Conservation (phyloP, 2,329 filamentous ascomycete genomes). For the Huntiella abstrusa region DNA sequence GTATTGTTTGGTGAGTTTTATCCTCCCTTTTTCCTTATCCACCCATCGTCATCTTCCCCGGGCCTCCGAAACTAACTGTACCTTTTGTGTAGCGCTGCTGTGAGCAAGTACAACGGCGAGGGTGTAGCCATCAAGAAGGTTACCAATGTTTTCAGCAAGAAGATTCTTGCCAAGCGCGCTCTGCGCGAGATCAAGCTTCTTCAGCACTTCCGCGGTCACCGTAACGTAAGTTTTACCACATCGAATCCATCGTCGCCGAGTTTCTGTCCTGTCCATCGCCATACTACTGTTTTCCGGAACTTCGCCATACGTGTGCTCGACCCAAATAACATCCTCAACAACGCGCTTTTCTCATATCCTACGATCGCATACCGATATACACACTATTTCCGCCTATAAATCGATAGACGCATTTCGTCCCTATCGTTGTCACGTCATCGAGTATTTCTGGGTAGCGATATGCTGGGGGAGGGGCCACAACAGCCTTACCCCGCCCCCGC, state of each 20-base stretch:
- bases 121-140: slow-evolving; percentile 98
- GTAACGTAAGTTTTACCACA: slow-evolving; percentile 42
- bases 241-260: too few species aligned
- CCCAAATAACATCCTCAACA: too few species aligned
- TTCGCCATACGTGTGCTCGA: too few species aligned
- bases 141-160: slow-evolving; percentile 99
- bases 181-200: slow-evolving; percentile 96
- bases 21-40: background rate
- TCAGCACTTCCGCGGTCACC: slow-evolving; percentile 86
- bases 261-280: too few species aligned
- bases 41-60: background rate
- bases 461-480: too few species aligned
- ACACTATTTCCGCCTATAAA: too few species aligned
- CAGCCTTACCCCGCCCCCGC: too few species aligned
- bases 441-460: too few species aligned
- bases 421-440: background rate
- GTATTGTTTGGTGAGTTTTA: slow-evolving; percentile 72
- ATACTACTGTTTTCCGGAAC: too few species aligned
- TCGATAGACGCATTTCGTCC: too few species aligned
- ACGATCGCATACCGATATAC: too few species aligned
- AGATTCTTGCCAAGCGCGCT: slow-evolving; percentile 95
- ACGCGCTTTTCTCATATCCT: too few species aligned
- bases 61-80: slow-evolving; percentile 1
- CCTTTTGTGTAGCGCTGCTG: slow-evolving; percentile 50
- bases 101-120: slow-evolving; percentile 77